Evolutionary conservation across 2,329 filamentous ascomycete species (phyloP), one percentile per base, ranked within the genome.

Genomic region (Mycosphaerelloides madeirae): DNA sequence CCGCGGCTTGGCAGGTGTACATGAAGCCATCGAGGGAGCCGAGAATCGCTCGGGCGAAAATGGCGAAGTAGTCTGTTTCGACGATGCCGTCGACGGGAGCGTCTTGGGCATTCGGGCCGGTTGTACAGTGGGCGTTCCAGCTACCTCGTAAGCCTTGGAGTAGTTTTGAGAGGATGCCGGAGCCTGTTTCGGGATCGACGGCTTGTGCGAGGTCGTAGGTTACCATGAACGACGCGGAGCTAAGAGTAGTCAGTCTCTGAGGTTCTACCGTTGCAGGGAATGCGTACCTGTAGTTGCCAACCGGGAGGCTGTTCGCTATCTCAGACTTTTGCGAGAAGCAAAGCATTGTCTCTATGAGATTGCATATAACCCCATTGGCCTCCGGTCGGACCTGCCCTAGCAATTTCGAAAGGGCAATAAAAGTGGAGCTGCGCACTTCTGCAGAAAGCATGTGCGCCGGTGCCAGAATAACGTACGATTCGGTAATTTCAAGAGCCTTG

Each of bases 11-110:
- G 3, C 79, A 59, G 1, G 74, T 75, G 35, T 73, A 69, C 11
- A 83, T 70, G 54, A 95, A 84, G 2, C 85, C 71, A 2, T 68
- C 67, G 1, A 90, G 87, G 29, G 85, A 84, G 1, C 83, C 81
- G 2, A 95, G 69, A 0, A 83, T 79, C 13, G 97, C 76, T 1
- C 90, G 84, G 2, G 87, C 83, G 2, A 98, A 74, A 2, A 97
- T 81, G 3, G 81, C 79, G 60, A 95, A 85, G 64, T 95, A 95
- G 61, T 95, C 87, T 0, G 85, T 85, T 60, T 95, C 82, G 1
- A 86, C 83, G 9, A 89, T 76, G 11, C 82, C 80, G 56, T 84
- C 84, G 28, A 96, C 78, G 22, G 80, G 78, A 31, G 82, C 78
- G 15, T 79, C 74, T 54, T 78, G 85, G 19, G 78, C 77, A 58